Evolutionary conservation across 2,329 filamentous ascomycete species (phyloP).

Genomic region (Aspergillus proliferans): DNA sequence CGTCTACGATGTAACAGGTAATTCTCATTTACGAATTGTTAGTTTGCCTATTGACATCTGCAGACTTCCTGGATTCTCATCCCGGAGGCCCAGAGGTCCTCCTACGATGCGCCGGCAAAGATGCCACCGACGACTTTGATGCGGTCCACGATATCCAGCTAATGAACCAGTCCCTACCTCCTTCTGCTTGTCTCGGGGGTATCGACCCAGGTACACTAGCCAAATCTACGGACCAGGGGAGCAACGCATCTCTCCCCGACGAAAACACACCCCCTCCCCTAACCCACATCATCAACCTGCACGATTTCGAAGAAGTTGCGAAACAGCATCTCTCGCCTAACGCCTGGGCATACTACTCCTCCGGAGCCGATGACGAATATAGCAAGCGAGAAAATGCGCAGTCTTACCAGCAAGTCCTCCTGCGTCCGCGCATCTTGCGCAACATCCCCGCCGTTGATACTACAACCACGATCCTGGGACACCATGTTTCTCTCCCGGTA

Average conservation of each 20-base stretch:
- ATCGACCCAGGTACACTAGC: slow-evolving; percentile 14
- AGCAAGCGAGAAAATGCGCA: slow-evolving; percentile 40
- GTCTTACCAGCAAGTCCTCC: slow-evolving; percentile 41
- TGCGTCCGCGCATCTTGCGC: slow-evolving; percentile 43
- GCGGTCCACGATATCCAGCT: slow-evolving; percentile 27
- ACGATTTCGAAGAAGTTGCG: slow-evolving; percentile 35
- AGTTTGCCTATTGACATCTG: neutral
- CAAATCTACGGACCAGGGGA: neutral
- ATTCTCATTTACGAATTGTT: neutral
- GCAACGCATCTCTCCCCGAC: neutral
- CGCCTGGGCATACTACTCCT: slow-evolving; percentile 42
- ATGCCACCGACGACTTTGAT: slow-evolving; percentile 31
- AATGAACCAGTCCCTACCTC: slow-evolving; percentile 22
- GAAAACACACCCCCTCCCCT: slow-evolving; percentile 19
- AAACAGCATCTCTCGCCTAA: slow-evolving; percentile 21
- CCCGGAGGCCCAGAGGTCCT: slow-evolving; percentile 30
- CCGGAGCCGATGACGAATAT: slow-evolving; percentile 45
- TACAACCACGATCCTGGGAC: slow-evolving; percentile 25
- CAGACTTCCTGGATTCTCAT: slow-evolving; percentile 27
- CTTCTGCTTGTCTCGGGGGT: slow-evolving; percentile 17
- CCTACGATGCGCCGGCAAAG: slow-evolving; percentile 27
- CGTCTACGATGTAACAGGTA: slow-evolving; percentile 46
- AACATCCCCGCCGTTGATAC: slow-evolving; percentile 36
- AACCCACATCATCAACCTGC: slow-evolving; percentile 28
- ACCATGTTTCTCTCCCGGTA: slow-evolving; percentile 31